Conservation (phyloP, 768 basidiomycete species). For the Xerocomellus chrysenteron region DNA sequence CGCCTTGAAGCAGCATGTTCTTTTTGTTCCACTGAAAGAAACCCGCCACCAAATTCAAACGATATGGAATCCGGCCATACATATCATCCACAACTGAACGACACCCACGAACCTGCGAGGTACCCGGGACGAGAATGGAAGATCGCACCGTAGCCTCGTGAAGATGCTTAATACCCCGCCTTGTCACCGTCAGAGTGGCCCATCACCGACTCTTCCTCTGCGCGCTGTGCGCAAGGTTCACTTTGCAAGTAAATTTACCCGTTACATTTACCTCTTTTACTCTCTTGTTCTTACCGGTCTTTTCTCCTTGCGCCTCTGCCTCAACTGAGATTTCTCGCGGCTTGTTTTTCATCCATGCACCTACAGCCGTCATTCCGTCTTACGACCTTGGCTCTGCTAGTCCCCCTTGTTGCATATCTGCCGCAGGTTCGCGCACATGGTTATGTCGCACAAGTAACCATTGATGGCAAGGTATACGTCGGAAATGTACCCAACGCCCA, state of each 20-base stretch:
- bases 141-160: conserved; percentile 19
- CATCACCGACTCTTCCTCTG: neutral
- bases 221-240: conserved; percentile 4
- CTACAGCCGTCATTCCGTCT: neutral
- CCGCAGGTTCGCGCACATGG: conserved; percentile 42
- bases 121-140: neutral
- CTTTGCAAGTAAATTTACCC: neutral
- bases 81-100: conserved; percentile 1
- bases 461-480: conserved; percentile 44
- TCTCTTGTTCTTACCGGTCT: neutral
- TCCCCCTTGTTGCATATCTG: conserved; percentile 9
- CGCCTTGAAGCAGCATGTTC: too few relatives aligned
- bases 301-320: neutral
- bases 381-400: neutral
- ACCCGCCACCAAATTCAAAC: neutral
- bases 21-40: neutral
- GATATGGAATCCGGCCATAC: neutral
- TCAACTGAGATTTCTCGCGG: neutral
- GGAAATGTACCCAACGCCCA: conserved; percentile 45
- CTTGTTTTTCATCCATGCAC: conserved; percentile 4
- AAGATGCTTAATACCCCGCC: conserved; percentile 19
- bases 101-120: too few relatives aligned
- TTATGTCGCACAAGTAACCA: conserved; percentile 40
- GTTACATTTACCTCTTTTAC: neutral
- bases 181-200: conserved; percentile 4